Evolutionary conservation across 495 filamentous ascomycete species (phyloP), one percentile per base, ranked within the genome.

Genomic region (Penicillium malachiteum): DNA sequence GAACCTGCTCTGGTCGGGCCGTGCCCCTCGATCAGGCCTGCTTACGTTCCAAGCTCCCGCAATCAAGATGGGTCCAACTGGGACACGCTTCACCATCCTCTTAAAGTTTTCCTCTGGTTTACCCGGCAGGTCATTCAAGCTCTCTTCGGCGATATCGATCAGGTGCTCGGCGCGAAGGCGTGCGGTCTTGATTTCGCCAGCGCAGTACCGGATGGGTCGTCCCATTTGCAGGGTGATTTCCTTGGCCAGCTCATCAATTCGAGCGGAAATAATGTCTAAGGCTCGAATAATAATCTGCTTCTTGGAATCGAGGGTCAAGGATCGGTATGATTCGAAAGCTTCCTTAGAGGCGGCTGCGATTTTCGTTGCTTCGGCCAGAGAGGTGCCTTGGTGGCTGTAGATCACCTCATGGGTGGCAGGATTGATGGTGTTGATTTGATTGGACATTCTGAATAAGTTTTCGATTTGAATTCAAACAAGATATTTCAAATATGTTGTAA

Each of bases 191-290:
- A 97, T 81, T 70, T 97, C 93, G 58, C 84, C 90, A 16, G 79
- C 81, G 1, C 88, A 87, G 68, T 93, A 97, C 17, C 88, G 82
- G 55, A 96, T 95, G 5, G 93, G 93, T 13, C 93, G 81, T 30
- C 93, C 93, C 93, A 97, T 97, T 74, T 97, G 92, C 60, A 89
- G 82, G 0, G 90, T 96, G 44, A 97, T 73, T 64, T 96, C 92
- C 58, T 78, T 80, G 4, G 86, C 90, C 17, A 97, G 73, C 5
- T 85, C 85, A 84, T 96, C 88, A 64, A 89, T 78, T 52, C 82
- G 83, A 17, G 85, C 75, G 2, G 71, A 71, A 26, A 96, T 78
- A 4, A 91, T 67, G 34, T 84, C 74, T 8, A 97, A 73, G 0
- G 91, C 92, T 60, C 87, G 89, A 65, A 81, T 83, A 50, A 96